Evolutionary conservation across 2,329 filamentous ascomycete genomes (phyloP), one percentile per base, ranked within the genome.

Genomic region (Keithomyces neogunnii): DNA sequence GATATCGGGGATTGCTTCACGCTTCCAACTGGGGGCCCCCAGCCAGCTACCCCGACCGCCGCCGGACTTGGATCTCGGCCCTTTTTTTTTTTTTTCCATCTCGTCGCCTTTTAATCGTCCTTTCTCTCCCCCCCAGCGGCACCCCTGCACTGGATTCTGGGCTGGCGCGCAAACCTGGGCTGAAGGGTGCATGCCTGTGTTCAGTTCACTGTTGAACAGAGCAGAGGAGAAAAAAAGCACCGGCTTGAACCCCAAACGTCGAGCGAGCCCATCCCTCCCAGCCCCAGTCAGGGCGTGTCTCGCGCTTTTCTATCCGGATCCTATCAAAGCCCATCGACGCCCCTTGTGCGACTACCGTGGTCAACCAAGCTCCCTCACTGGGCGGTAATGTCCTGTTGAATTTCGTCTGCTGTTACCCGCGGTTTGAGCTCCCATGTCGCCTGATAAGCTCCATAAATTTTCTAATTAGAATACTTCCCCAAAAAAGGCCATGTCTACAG

Each of bases 391-490:
- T 48, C 45, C 46, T 48, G 39, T 48, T 43, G 45, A 48, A 44
- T 30, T 28, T 39, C 51, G 32, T 19, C 51, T 48, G 45, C 45
- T 51, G 48, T 45, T 42, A 51, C 56, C 58, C 56, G 53, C 60
- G 58, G 55, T 61, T 64, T 46, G 52, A 47, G 39, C 46, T 48
- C 52, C 54, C 60, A 64, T 65, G 58, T 64, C 59, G 56, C 56
- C 53, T 60, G 59, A 56, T 55, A 55, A 61, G 64, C 65, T 66
- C 65, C 65, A 67, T 67, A 66, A 67, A 64, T 57, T 60, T 64
- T 61, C 58, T 63, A 65, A 64, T 66, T 63, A 65, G 64, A 65
- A 62, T 49, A 55, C 49, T 47, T 45, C 44, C 49, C 47, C 36
- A 32, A 13, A 42, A 45, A n/a, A 43, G 50, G 56, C 55, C 48